A percentile compares a stretch with the other conserved stretches of the same genome.
These are phyloP conservation scores for Zygosaccharomyces pseudorouxii DNA, from an alignment of 805 yeast genomes.

Conservation along the genomic window DNA sequence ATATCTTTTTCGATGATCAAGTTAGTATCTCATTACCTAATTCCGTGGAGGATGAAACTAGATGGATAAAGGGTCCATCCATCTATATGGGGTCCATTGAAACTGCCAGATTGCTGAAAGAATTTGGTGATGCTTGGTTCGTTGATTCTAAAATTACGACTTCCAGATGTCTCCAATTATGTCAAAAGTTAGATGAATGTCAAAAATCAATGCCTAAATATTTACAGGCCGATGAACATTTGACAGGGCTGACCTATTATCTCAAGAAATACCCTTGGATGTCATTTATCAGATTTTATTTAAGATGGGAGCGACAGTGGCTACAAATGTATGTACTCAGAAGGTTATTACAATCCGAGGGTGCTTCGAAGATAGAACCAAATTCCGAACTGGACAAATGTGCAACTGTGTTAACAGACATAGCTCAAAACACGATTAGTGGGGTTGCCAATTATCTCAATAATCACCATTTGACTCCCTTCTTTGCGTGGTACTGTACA, in stretches of 20 bases:
- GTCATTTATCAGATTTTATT: slow-evolving; percentile 46
- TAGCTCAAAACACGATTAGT: slow-evolving; percentile 49
- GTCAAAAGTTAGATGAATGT: slow-evolving; percentile 41
- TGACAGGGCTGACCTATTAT: slow-evolving; percentile 30
- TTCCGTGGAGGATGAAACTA: slow-evolving; percentile 43
- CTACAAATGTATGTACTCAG: slow-evolving; percentile 51
- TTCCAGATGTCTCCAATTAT: slow-evolving; percentile 47
- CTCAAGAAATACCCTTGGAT: slow-evolving; percentile 56
- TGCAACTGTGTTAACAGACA: slow-evolving; percentile 42
- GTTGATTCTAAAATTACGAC: slow-evolving; percentile 21
- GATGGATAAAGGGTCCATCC: slow-evolving; percentile 42
- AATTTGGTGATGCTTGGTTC: slow-evolving; percentile 30
- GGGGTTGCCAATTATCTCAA: slow-evolving; percentile 42
- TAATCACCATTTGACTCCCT: slow-evolving; percentile 39
- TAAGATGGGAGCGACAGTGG: slow-evolving; percentile 57
- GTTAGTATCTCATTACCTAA: slow-evolving; percentile 49
- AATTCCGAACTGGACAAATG: slow-evolving; percentile 42
- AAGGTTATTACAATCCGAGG: slow-evolving; percentile 39
- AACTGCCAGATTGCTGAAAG: slow-evolving; percentile 47
- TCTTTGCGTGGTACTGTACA: slow-evolving; percentile 59
- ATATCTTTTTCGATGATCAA: slow-evolving; percentile 40
- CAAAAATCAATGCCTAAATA: slow-evolving; percentile 43
- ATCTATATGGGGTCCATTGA: slow-evolving; percentile 55
- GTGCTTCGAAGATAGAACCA: slow-evolving; percentile 33
- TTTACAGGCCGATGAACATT: slow-evolving; percentile 41